These are phyloP conservation scores for Heliosperma pusillum DNA, from an alignment of 148 eudicot genomes.

Conservation along the genomic window DNA sequence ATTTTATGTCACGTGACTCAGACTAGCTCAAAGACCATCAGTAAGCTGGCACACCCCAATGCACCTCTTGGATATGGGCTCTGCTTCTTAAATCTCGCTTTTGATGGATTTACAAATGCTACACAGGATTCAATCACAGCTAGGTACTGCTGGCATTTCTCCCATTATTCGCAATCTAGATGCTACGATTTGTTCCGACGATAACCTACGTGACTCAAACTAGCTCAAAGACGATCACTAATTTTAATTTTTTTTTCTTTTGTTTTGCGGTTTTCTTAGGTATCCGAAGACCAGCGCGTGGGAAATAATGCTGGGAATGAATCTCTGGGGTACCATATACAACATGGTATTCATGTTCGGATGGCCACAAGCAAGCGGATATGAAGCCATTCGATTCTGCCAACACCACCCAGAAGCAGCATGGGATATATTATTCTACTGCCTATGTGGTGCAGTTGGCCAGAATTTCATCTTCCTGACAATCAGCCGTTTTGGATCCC, in stretches of 20 bases:
- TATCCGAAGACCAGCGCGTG: slow-evolving; percentile 94
- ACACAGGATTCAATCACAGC: slow-evolving; percentile 90
- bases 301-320: slow-evolving; percentile 98
- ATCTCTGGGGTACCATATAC: slow-evolving; percentile 94
- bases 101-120: slow-evolving; percentile 98
- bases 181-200: no score
- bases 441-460: slow-evolving; percentile 93
- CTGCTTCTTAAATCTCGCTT: slow-evolving; percentile 90
- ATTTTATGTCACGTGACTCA: slow-evolving; percentile 22
- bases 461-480: slow-evolving; percentile 93
- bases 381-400: slow-evolving; percentile 80
- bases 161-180: no score
- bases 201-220: no score
- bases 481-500: slow-evolving; percentile 90
- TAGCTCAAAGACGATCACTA: no score
- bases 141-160: slow-evolving; percentile 40
- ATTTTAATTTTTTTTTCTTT: no score
- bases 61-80: slow-evolving; percentile 96
- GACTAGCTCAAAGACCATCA: slow-evolving; percentile 95
- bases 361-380: slow-evolving; percentile 90
- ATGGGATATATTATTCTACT: slow-evolving; percentile 84
- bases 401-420: slow-evolving; percentile 91
- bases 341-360: slow-evolving; percentile 87
- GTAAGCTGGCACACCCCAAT: slow-evolving; percentile 89
- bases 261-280: slow-evolving; percentile 32